phyloP scores from a whole-genome alignment of 257 asterid species.

The Fraxinus cuspidata region DNA sequence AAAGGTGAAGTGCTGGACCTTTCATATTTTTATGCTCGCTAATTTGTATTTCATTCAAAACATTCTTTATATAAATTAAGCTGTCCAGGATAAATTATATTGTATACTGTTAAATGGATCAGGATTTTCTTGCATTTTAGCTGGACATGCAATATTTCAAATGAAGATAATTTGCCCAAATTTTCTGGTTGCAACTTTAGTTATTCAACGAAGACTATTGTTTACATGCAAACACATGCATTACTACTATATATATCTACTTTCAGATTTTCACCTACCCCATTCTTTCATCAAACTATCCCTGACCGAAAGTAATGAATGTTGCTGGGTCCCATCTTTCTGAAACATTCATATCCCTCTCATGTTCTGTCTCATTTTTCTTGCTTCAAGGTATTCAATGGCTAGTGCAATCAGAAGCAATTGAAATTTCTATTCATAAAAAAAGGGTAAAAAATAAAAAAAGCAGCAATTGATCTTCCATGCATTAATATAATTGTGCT shows the following conservation, averaged over 20 bases:
- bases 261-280: background rate
- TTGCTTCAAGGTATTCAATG: background rate
- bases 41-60: background rate
- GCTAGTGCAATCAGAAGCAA: background rate
- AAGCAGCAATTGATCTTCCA: too few relatives aligned
- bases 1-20: background rate
- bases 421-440: background rate
- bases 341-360: background rate
- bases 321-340: background rate
- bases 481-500: too few relatives aligned
- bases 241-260: background rate
- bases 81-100: background rate
- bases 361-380: background rate
- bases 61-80: conserved; percentile 2
- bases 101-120: background rate
- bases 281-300: background rate
- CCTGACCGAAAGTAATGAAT: background rate
- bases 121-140: background rate
- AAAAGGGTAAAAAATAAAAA: too few relatives aligned
- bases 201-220: background rate
- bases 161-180: conserved; percentile 7
- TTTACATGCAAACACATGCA: background rate
- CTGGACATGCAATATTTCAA: background rate
- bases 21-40: background rate
- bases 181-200: background rate